A percentile compares a stretch with the other conserved stretches of the same genome.
Evolutionary conservation across 805 yeast genomes (phyloP).

Genomic region (Saturnispora bothae): DNA sequence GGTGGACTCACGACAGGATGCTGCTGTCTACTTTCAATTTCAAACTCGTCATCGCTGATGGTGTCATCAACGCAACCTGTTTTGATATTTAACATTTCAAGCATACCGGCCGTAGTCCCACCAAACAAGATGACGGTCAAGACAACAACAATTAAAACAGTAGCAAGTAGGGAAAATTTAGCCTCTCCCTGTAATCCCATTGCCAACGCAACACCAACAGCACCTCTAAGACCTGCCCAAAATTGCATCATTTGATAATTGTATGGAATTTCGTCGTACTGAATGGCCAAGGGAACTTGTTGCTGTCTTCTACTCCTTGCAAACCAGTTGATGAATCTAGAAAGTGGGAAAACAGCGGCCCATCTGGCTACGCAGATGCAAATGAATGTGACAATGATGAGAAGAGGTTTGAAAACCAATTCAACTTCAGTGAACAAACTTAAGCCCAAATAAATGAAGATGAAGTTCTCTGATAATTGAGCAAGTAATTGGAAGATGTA

Average conservation of each 20-base stretch:
- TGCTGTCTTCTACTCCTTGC: conserved; percentile 49
- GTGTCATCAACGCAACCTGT: conserved; percentile 81
- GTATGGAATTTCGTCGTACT: conserved; percentile 83
- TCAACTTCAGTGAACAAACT: conserved; percentile 95
- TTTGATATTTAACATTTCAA: conserved; percentile 85
- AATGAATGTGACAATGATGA: conserved; percentile 80
- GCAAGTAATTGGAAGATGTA: conserved; percentile 91
- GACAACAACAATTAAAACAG: conserved; percentile 93
- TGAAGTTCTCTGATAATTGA: conserved; percentile 91
- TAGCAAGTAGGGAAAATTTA: conserved; percentile 79
- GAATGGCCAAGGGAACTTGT: conserved; percentile 18
- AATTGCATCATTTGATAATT: conserved; percentile 97
- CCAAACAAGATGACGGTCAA: conserved; percentile 93
- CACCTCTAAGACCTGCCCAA: conserved; percentile 99
- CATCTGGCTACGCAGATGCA: conserved; percentile 93
- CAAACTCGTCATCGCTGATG: conserved; percentile 91
- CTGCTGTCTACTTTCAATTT: conserved; percentile 66
- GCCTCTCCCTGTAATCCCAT: conserved; percentile 95
- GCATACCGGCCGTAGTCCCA: conserved; percentile 97
- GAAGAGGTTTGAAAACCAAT: conserved; percentile 83
- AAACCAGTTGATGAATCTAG: conserved; percentile 73
- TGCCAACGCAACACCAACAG: conserved; percentile 98
- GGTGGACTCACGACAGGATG: not conserved
- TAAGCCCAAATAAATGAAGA: conserved; percentile 87
- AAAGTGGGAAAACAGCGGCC: conserved; percentile 94